Conservation (phyloP, 345 rosid genomes). For the Carallia brachiata region DNA sequence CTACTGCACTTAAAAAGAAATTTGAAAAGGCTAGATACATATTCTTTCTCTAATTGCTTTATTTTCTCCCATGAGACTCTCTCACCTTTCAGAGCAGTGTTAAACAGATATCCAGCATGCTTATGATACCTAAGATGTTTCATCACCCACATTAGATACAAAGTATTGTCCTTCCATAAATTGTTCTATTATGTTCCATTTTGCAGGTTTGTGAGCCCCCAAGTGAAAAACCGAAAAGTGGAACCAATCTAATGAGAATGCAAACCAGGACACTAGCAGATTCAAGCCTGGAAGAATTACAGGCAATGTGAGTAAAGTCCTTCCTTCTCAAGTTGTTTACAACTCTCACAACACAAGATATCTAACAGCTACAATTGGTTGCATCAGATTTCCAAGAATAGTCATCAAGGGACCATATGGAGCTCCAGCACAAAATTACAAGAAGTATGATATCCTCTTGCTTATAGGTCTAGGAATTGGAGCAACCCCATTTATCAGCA, state of each 20-base stretch:
- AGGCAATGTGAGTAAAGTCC: constrained; percentile 37
- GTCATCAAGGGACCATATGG: constrained; percentile 87
- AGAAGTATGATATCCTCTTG: constrained; percentile 66
- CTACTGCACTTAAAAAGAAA: constrained; percentile 60
- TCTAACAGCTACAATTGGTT: neutral
- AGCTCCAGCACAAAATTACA: constrained; percentile 93
- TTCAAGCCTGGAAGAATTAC: constrained; percentile 41
- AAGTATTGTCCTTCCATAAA: no score
- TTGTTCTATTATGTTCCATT: neutral
- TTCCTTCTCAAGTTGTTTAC: neutral
- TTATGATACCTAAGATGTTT: neutral
- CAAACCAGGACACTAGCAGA: constrained; percentile 50
- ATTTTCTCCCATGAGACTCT: no score
- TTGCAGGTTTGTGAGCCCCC: constrained; percentile 69
- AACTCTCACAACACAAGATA: neutral
- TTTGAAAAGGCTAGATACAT: constrained; percentile 52
- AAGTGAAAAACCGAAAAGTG: constrained; percentile 34
- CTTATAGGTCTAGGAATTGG: constrained; percentile 92
- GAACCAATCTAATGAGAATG: constrained; percentile 53
- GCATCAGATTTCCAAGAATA: constrained; percentile 66
- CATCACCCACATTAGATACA: neutral
- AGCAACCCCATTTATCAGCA: constrained; percentile 96
- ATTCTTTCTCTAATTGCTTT: no score
- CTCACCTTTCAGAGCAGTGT: neutral
- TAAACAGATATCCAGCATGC: neutral